Evolutionary conservation across 441 rosid species (phyloP).

Genomic region (Erysimum cheiri): DNA sequence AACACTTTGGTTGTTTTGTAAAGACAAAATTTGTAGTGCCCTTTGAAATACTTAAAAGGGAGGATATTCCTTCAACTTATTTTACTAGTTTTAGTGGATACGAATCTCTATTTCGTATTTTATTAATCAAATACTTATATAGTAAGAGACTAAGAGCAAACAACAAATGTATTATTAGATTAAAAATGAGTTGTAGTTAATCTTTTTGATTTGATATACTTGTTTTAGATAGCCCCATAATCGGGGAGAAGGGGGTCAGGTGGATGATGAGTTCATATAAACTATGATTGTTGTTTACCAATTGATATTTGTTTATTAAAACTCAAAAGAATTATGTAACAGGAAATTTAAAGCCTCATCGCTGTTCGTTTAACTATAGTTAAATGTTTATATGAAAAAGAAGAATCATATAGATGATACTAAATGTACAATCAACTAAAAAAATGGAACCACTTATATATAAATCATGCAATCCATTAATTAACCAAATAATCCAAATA

Average conservation of each 20-base stretch:
- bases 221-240: neutral
- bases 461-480: too few relatives aligned
- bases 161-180: neutral
- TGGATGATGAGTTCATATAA: neutral
- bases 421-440: too few relatives aligned
- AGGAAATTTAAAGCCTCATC: neutral
- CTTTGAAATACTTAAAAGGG: constrained; percentile 39
- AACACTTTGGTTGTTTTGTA: constrained; percentile 42
- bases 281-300: neutral
- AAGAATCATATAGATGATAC: too few relatives aligned
- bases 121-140: constrained; percentile 14
- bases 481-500: too few relatives aligned
- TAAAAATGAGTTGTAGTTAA: neutral
- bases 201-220: neutral
- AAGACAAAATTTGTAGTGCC: constrained; percentile 34
- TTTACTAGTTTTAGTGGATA: constrained; percentile 36
- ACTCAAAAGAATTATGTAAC: neutral
- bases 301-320: neutral
- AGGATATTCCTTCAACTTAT: constrained; percentile 37
- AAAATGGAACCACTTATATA: too few relatives aligned
- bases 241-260: neutral
- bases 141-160: neutral
- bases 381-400: too few relatives aligned
- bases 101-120: constrained; percentile 34
- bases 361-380: too few relatives aligned